Percentiles rank a stretch among this genome's conserved stretches.
Evolutionary conservation across 495 filamentous ascomycete species (phyloP).

Genomic region (Podospora pseudocomata): DNA sequence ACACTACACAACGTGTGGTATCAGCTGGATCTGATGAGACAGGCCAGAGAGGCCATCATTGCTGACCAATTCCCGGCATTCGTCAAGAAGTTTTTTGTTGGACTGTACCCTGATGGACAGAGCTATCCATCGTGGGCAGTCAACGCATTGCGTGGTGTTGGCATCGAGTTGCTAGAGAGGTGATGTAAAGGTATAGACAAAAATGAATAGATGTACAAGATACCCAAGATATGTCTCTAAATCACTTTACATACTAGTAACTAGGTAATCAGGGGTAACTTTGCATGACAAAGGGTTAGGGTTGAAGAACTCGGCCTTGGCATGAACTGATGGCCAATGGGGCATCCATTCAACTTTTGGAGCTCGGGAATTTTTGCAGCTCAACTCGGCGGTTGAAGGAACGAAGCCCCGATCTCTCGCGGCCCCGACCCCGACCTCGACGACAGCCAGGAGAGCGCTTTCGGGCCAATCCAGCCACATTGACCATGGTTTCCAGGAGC

Average conservation of each 20-base stretch:
- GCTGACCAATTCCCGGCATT: constrained; percentile 79
- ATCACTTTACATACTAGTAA: not conserved
- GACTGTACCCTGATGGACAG: constrained; percentile 62
- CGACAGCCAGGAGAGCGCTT: constrained; percentile 9
- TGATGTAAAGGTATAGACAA: constrained; percentile 10
- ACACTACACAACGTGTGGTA: constrained; percentile 96
- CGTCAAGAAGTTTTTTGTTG: constrained; percentile 69
- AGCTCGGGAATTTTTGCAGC: constrained; percentile 25
- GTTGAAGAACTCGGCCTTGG: constrained; percentile 6
- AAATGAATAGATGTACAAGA: not conserved
- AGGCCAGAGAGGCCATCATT: constrained; percentile 71
- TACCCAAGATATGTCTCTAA: not conserved
- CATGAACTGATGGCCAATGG: constrained; percentile 2
- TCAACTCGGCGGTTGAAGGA: not conserved
- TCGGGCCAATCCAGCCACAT: constrained; percentile 12
- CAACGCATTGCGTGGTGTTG: constrained; percentile 75
- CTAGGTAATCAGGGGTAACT: not conserved
- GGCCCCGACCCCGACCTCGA: constrained; percentile 1
- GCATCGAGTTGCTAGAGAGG: constrained; percentile 62
- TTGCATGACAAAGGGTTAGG: constrained; percentile 19
- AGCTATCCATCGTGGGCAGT: constrained; percentile 82
- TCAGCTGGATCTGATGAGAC: constrained; percentile 75
- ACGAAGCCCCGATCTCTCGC: constrained; percentile 3
- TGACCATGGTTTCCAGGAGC: constrained; percentile 31
- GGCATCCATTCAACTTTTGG: not conserved